A percentile compares a stretch with the other conserved stretches of the same genome.
phyloP scores from a whole-genome alignment of 768 basidiomycete species.

The Mycena indigotica region DNA sequence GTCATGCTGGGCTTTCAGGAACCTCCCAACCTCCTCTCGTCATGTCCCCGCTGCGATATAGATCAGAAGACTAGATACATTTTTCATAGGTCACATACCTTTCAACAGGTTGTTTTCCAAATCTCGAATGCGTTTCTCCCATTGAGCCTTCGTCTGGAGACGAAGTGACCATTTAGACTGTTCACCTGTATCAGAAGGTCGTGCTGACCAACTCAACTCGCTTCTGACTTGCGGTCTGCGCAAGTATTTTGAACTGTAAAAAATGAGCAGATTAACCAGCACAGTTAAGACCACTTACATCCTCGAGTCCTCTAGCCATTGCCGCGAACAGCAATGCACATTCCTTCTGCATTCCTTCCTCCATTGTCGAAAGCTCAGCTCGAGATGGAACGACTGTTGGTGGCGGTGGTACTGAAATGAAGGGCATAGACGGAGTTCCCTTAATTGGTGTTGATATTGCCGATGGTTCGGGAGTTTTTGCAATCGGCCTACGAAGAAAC shows the following conservation, averaged over 20 bases:
- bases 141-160: conserved; percentile 46
- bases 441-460: conserved; percentile 65
- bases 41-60: conserved; percentile 68
- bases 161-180: conserved; percentile 54
- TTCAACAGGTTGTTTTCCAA: conserved; percentile 69
- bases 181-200: conserved; percentile 49
- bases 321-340: conserved; percentile 50
- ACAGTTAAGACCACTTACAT: conserved; percentile 55
- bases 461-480: background rate
- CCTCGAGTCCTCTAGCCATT: conserved; percentile 55
- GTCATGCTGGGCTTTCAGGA: conserved; percentile 77
- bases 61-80: background rate
- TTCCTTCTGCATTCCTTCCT: conserved; percentile 72
- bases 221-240: conserved; percentile 39
- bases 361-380: conserved; percentile 38
- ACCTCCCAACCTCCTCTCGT: conserved; percentile 80
- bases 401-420: background rate
- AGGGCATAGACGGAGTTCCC: conserved; percentile 55
- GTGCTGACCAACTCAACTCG: conserved; percentile 40
- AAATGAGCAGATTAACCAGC: conserved; percentile 39
- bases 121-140: conserved; percentile 50
- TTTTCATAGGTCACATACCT: conserved; percentile 41
- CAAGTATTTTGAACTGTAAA: conserved; percentile 47
- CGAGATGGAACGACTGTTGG: background rate
- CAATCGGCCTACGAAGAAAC: conserved; percentile 31